These are phyloP conservation scores for Thraustotheca clavata DNA, from an alignment of 352 stramenopile genomes.

Conservation along the genomic window DNA sequence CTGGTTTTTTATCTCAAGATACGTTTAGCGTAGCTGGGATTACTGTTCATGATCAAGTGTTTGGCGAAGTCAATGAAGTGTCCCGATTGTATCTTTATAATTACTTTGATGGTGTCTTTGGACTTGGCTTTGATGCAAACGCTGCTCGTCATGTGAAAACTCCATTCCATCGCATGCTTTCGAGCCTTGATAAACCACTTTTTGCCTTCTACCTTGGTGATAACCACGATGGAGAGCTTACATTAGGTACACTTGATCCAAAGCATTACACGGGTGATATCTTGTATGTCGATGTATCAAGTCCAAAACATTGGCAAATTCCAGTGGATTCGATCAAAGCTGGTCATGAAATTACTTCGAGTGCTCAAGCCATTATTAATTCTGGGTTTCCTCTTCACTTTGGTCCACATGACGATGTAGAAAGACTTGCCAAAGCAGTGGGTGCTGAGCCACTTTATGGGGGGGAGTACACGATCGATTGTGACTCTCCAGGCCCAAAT, in stretches of 20 bases:
- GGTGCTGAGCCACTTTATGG: conserved; percentile 89
- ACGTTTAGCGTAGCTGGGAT: conserved; percentile 57
- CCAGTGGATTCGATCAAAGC: conserved; percentile 61
- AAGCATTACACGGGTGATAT: conserved; percentile 93
- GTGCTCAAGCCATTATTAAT: conserved; percentile 90
- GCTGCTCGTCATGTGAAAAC: conserved; percentile 88
- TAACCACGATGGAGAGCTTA: conserved; percentile 65
- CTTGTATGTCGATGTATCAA: conserved; percentile 76
- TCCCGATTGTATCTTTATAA: conserved; percentile 90
- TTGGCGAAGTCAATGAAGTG: conserved; percentile 95
- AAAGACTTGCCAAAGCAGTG: conserved; percentile 70
- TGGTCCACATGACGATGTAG: conserved; percentile 85
- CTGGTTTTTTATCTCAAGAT: conserved; percentile 89
- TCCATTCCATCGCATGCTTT: conserved; percentile 91
- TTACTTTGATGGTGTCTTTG: conserved; percentile 98
- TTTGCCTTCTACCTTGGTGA: conserved; percentile 96
- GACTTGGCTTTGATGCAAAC: conserved; percentile 92
- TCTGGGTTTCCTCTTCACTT: conserved; percentile 93
- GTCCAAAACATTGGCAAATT: conserved; percentile 61
- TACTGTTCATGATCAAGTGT: conserved; percentile 76
- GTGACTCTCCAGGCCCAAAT: conserved; percentile 76
- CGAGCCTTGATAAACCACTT: conserved; percentile 82
- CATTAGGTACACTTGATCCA: conserved; percentile 73
- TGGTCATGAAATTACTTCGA: conserved; percentile 40
- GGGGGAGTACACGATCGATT: conserved; percentile 95